A percentile compares a stretch with the other conserved stretches of the same genome.
Conservation (phyloP, 352 stramenopile genomes). For the Phytophthora sansomeana region DNA sequence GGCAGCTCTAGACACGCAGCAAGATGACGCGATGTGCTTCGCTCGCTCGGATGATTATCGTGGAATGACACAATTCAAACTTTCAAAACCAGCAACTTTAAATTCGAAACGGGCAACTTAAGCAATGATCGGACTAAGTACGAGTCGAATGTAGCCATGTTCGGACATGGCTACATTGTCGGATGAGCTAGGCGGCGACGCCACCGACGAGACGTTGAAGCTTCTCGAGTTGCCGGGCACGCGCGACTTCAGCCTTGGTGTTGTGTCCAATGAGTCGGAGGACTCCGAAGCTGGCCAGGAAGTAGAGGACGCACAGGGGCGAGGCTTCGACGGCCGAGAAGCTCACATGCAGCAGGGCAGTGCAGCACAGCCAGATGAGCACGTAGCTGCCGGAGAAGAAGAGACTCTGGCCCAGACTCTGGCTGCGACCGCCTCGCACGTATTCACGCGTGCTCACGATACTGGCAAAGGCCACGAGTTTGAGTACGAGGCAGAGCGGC, state of each 20-base stretch:
- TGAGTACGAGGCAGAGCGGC: conserved; percentile 45
- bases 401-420: conserved; percentile 35
- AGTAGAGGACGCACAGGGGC: conserved; percentile 54
- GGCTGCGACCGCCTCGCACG: conserved; percentile 32
- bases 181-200: background rate
- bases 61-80: conserved; percentile 22
- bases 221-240: conserved; percentile 62
- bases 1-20: background rate
- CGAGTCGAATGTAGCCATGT: conserved; percentile 14
- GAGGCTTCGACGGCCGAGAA: conserved; percentile 55
- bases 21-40: background rate
- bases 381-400: conserved; percentile 49
- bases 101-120: background rate
- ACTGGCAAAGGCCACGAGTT: conserved; percentile 46
- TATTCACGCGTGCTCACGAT: conserved; percentile 52
- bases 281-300: conserved; percentile 29
- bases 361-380: conserved; percentile 45
- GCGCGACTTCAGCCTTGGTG: conserved; percentile 57
- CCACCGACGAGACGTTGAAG: conserved; percentile 41
- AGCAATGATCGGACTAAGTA: background rate
- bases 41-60: conserved; percentile 2
- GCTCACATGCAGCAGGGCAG: conserved; percentile 28
- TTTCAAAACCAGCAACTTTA: conserved; percentile 22
- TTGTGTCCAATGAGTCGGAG: conserved; percentile 58
- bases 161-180: conserved; percentile 11